Evolutionary conservation across 768 basidiomycete species (phyloP), one percentile per base, ranked within the genome.

Genomic region (Hydnum rufescens): DNA sequence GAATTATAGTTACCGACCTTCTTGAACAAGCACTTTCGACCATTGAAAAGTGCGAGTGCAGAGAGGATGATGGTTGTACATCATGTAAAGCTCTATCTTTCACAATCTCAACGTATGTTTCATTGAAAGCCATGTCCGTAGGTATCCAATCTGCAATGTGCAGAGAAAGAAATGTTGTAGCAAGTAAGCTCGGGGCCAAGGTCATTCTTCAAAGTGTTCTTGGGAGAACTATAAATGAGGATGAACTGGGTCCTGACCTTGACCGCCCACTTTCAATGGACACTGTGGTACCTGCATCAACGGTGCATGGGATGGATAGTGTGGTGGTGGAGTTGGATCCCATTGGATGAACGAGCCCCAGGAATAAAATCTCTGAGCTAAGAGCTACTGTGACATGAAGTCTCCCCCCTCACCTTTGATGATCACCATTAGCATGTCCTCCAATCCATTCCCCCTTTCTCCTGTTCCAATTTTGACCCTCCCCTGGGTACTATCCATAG

Each of bases 101-200:
- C 42, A 52, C 16, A 23, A 5, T 39, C 19, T 34, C 48, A 8
- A 53, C 23, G 13, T 5, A 23, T 25, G 16, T 18, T 34, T 5
- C n/a, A 51, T 5, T 51, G 5, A 19, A 5, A 5, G 22, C 26
- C 1, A 4, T 18, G 4, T 4, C 25, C 5, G 36, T 30, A 88
- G 86, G 85, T 60, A 72, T 85, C 16, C 69, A 76, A 54, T 80
- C 79, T 58, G 60, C 71, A 18, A 62, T 60, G 4, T 90, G 87
- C 65, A 76, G 66, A 60, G 79, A 85, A 62, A 71, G 71, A 50
- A 87, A 87, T 64, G 63, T 69, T n/a, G 76, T 88, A 2, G 71
- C 69, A 16, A 83, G 80, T 6, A 89, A 89, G 61, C 52, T 72
- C 4, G 87, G 87, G n/a, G 84, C 85, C 1, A 62, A 71, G 26